Conservation (phyloP, 2,329 filamentous ascomycete species). For the Tolypocladium ovalisporum region DNA sequence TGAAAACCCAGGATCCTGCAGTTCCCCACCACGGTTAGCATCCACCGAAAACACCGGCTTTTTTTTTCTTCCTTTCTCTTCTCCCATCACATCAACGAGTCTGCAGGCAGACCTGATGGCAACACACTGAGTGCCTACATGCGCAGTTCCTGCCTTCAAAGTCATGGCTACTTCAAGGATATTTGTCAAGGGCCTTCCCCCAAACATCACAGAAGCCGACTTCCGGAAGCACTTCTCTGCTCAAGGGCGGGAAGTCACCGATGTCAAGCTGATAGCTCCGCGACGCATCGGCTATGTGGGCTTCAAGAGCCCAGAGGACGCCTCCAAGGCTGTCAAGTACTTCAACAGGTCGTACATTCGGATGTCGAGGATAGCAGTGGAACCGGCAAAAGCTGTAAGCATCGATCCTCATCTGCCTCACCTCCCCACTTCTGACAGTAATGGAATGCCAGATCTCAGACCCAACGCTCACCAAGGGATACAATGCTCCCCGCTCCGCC, state of each 20-base stretch:
- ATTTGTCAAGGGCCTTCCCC: conserved; percentile 77
- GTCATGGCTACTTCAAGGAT: conserved; percentile 53
- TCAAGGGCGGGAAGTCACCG: conserved; percentile 66
- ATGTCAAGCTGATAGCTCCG: conserved; percentile 82
- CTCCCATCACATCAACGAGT: conserved; percentile 1
- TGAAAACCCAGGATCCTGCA: not conserved
- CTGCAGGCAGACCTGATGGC: conserved; percentile 5
- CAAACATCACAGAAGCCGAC: conserved; percentile 72
- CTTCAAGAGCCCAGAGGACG: conserved; percentile 74
- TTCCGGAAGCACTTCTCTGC: conserved; percentile 81
- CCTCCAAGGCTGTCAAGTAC: conserved; percentile 76
- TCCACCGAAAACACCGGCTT: conserved; percentile 6
- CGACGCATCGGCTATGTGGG: conserved; percentile 93
- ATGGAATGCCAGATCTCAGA: conserved; percentile 36
- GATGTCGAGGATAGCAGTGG: conserved; percentile 88
- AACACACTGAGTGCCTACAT: not conserved
- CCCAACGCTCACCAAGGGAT: conserved; percentile 21
- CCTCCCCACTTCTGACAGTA: conserved; percentile 11
- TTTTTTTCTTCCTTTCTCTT: conserved; percentile 20
- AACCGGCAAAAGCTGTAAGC: conserved; percentile 71
- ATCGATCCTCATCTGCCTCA: conserved; percentile 6
- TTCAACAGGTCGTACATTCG: conserved; percentile 93
- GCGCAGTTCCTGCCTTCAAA: conserved; percentile 6
- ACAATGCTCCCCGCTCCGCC: conserved; percentile 14
- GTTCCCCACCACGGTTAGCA: not conserved